Percentiles rank a stretch among this genome's conserved stretches.
These are phyloP conservation scores for Colletotrichum euphorbiae DNA, from an alignment of 2,329 filamentous ascomycete genomes.

Conservation along the genomic window DNA sequence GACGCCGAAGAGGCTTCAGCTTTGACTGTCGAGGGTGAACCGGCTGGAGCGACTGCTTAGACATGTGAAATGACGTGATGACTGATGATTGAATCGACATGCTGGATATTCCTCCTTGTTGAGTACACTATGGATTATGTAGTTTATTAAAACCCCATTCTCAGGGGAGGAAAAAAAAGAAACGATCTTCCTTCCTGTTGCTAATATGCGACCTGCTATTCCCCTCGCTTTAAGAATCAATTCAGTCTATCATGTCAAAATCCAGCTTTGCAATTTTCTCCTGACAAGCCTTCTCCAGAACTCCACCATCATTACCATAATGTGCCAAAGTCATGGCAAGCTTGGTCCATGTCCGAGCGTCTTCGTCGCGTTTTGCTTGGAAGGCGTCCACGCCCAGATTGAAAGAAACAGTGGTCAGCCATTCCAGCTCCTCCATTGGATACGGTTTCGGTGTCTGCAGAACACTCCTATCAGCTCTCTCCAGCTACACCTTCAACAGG, in stretches of 20 bases:
- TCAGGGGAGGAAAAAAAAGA: too few species aligned
- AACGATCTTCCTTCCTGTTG: too few species aligned
- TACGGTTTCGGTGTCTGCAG: slow-evolving; percentile 61
- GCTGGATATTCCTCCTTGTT: not conserved
- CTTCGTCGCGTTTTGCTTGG: slow-evolving; percentile 63
- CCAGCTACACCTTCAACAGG: not conserved
- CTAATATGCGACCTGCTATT: too few species aligned
- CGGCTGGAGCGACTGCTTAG: slow-evolving; percentile 46
- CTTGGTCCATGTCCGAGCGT: slow-evolving; percentile 71
- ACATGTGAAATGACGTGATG: slow-evolving; percentile 2
- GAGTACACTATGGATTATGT: not conserved
- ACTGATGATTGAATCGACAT: not conserved
- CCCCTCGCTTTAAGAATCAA: too few species aligned
- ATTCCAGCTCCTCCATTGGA: slow-evolving; percentile 77
- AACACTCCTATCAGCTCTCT: slow-evolving; percentile 24
- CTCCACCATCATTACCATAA: slow-evolving; percentile 65
- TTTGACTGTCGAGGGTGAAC: slow-evolving; percentile 45
- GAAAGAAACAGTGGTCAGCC: slow-evolving; percentile 77
- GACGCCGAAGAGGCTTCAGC: slow-evolving; percentile 46
- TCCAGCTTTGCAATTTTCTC: slow-evolving; percentile 18
- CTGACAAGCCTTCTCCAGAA: slow-evolving; percentile 45
- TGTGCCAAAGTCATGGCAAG: slow-evolving; percentile 72
- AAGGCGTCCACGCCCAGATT: slow-evolving; percentile 79
- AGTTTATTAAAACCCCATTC: not conserved
- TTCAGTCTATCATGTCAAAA: slow-evolving; percentile 11